A percentile compares a stretch with the other conserved stretches of the same genome.
Evolutionary conservation across 208 protist genomes (phyloP).

Genomic region (Phytomonas sp.): DNA sequence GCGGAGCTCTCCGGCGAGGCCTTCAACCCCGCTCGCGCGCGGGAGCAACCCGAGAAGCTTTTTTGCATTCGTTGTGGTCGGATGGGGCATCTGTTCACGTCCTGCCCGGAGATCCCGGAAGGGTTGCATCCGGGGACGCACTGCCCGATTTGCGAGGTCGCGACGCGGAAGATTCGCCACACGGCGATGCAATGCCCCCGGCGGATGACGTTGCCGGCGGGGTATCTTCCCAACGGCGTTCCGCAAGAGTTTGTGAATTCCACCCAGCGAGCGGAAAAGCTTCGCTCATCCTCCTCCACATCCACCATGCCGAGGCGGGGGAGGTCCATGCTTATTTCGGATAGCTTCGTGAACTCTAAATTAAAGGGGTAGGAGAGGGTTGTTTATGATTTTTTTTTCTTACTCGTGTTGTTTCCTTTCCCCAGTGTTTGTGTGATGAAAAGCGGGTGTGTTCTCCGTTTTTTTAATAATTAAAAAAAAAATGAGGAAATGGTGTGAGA

Average conservation of each 20-base stretch:
- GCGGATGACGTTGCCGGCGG: conserved; percentile 28
- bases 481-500: conserved; percentile 5
- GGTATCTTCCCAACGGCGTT: conserved; percentile 28
- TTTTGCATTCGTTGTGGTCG: conserved; percentile 68
- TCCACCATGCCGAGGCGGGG: conserved; percentile 10
- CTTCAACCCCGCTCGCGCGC: neutral
- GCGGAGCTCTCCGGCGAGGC: conserved; percentile 2
- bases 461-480: neutral
- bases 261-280: neutral
- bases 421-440: conserved; percentile 3
- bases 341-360: conserved; percentile 31
- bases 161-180: conserved; percentile 21
- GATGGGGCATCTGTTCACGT: conserved; percentile 37
- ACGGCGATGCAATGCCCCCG: conserved; percentile 38
- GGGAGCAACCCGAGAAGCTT: conserved; percentile 10
- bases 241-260: conserved; percentile 8
- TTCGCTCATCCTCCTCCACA: neutral
- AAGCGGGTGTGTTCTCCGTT: no score
- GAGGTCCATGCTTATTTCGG: conserved; percentile 38
- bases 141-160: conserved; percentile 46
- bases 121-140: conserved; percentile 34
- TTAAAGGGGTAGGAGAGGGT: neutral
- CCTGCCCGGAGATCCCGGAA: conserved; percentile 28
- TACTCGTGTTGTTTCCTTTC: conserved; percentile 7
- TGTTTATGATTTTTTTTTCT: conserved; percentile 15